phyloP scores from a whole-genome alignment of 2,329 filamentous ascomycete genomes.

The Paracamarosporium sp. region DNA sequence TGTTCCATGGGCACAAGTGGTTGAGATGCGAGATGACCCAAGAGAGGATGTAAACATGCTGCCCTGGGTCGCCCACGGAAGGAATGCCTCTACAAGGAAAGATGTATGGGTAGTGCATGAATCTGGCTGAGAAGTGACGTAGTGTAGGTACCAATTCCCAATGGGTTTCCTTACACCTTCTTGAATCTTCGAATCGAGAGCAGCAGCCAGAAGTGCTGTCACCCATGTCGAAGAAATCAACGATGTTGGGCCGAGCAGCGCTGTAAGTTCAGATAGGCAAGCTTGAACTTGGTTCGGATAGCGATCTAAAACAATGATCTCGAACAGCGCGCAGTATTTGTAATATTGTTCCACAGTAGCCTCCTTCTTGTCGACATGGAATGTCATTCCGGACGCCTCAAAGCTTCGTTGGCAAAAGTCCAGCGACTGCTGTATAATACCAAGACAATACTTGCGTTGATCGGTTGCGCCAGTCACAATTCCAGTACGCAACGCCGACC shows the following conservation, averaged over 20 bases:
- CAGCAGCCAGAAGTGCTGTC: constrained; percentile 50
- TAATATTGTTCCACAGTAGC: constrained; percentile 46
- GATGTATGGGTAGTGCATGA: constrained; percentile 28
- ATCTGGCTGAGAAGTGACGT: constrained; percentile 19
- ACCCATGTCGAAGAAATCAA: constrained; percentile 50
- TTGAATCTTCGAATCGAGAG: constrained; percentile 50
- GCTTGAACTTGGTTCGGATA: constrained; percentile 58
- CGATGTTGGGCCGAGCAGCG: constrained; percentile 43
- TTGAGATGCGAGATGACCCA: constrained; percentile 30
- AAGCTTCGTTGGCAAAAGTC: constrained; percentile 34
- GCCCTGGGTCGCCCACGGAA: constrained; percentile 57
- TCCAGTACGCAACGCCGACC: constrained; percentile 47
- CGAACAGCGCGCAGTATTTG: constrained; percentile 54
- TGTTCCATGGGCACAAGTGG: constrained; percentile 51
- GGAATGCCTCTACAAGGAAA: constrained; percentile 50
- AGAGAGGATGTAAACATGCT: constrained; percentile 51
- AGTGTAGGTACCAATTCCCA: constrained; percentile 53
- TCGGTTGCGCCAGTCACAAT: constrained; percentile 53
- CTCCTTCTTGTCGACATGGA: constrained; percentile 20
- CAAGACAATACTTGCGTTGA: constrained; percentile 54
- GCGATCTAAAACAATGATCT: constrained; percentile 56
- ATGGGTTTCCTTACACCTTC: constrained; percentile 55
- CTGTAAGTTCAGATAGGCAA: constrained; percentile 52
- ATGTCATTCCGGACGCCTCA: constrained; percentile 28
- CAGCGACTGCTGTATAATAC: constrained; percentile 52